These are phyloP conservation scores for Pseudopithomyces maydicus DNA, from an alignment of 2,329 filamentous ascomycete genomes.

Conservation along the genomic window DNA sequence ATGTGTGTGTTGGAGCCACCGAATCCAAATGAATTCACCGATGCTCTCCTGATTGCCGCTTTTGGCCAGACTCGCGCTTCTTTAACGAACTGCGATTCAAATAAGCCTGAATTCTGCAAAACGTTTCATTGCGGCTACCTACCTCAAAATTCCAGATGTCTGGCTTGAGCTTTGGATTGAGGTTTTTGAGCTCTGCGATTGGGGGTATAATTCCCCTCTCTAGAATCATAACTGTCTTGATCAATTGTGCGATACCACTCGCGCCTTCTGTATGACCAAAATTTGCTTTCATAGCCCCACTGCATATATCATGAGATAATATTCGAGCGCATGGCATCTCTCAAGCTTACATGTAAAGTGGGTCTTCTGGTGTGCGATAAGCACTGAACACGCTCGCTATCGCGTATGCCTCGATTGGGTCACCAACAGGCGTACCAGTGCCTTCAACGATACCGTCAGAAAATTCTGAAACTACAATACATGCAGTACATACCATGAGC, in stretches of 20 bases:
- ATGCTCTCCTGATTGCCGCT: constrained; percentile 16
- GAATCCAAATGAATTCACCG: constrained; percentile 31
- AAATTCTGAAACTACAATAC: not conserved
- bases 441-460: constrained; percentile 46
- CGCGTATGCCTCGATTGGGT: constrained; percentile 27
- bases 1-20: constrained; percentile 27
- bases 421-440: constrained; percentile 59
- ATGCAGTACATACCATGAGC: constrained; percentile 16
- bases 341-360: not conserved
- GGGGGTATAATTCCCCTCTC: constrained; percentile 41
- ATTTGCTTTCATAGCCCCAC: constrained; percentile 19
- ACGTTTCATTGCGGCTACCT: not conserved
- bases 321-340: not conserved
- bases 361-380: not conserved
- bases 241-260: constrained; percentile 22
- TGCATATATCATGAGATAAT: not conserved
- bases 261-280: constrained; percentile 26
- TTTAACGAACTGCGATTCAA: constrained; percentile 10
- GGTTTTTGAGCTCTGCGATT: constrained; percentile 37
- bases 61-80: constrained; percentile 17
- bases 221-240: constrained; percentile 27
- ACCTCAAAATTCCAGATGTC: constrained; percentile 6
- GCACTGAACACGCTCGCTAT: constrained; percentile 16
- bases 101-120: not conserved
- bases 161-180: constrained; percentile 28